Percentiles rank a stretch among this genome's conserved stretches.
Evolutionary conservation across 352 stramenopile species (phyloP).

Genomic region (Phytophthora pisi): DNA sequence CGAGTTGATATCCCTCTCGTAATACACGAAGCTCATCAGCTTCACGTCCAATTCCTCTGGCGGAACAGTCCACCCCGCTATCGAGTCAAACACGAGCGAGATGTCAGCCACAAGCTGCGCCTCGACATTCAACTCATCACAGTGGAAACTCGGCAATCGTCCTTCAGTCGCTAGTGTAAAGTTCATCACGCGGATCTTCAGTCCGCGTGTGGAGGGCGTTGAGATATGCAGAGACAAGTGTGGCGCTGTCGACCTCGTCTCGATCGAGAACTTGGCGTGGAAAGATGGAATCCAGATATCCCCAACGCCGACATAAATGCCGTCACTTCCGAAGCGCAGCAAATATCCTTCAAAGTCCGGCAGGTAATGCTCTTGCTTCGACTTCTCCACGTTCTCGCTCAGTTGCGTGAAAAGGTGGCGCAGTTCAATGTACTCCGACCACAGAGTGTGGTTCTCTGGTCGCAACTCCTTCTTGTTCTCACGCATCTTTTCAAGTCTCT

Average conservation of each 20-base stretch:
- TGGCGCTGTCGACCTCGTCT: slow-evolving; percentile 63
- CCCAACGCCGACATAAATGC: slow-evolving; percentile 73
- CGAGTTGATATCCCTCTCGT: slow-evolving; percentile 64
- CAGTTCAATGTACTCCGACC: slow-evolving; percentile 77
- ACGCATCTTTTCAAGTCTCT: slow-evolving; percentile 68
- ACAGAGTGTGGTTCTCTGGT: slow-evolving; percentile 53
- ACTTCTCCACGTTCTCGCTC: slow-evolving; percentile 59
- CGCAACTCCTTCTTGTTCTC: slow-evolving; percentile 40
- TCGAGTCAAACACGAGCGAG: slow-evolving; percentile 63
- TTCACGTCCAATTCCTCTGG: slow-evolving; percentile 66
- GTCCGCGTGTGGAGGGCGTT: slow-evolving; percentile 51
- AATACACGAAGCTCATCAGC: slow-evolving; percentile 75
- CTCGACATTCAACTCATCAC: slow-evolving; percentile 80
- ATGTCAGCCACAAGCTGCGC: slow-evolving; percentile 71
- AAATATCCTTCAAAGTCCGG: slow-evolving; percentile 66
- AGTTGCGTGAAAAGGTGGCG: slow-evolving; percentile 67
- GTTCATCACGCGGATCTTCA: slow-evolving; percentile 70
- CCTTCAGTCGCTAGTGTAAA: slow-evolving; percentile 74
- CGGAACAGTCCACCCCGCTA: slow-evolving; percentile 67
- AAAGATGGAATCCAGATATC: slow-evolving; percentile 81
- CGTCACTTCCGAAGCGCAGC: slow-evolving; percentile 70
- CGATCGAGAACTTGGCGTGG: slow-evolving; percentile 71
- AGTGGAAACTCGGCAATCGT: slow-evolving; percentile 71
- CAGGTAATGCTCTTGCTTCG: slow-evolving; percentile 73
- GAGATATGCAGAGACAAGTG: slow-evolving; percentile 71